Percentiles rank a stretch among this genome's conserved stretches.
Evolutionary conservation across 306 rosid genomes (phyloP).

Genomic region (Acacia acuminata): DNA sequence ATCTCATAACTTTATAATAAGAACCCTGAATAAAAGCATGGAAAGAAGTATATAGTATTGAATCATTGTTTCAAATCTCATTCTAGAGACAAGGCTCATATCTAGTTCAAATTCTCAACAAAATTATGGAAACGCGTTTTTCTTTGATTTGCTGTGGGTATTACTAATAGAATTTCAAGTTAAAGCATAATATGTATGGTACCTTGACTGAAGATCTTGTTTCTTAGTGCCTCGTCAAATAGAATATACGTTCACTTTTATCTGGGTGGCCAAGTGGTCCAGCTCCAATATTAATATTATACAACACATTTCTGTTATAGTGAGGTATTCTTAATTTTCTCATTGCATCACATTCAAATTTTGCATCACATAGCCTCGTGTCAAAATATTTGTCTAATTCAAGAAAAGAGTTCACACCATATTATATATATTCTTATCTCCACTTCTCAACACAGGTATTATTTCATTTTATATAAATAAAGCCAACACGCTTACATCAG

Average conservation of each 20-base stretch:
- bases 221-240: not conserved
- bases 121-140: no score
- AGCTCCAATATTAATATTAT: no score
- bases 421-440: not conserved
- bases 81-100: no score
- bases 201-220: not conserved
- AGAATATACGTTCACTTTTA: not conserved
- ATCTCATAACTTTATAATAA: no score
- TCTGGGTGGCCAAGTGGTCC: not conserved
- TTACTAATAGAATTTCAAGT: no score
- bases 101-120: no score
- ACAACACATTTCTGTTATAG: no score
- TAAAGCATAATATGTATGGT: no score
- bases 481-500: not conserved
- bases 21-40: not conserved
- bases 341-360: not conserved
- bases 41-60: no score
- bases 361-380: not conserved
- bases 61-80: no score
- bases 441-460: not conserved
- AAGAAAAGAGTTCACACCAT: not conserved
- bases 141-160: no score
- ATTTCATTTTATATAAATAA: not conserved
- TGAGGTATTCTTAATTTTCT: not conserved
- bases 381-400: not conserved